A percentile compares a stretch with the other conserved stretches of the same genome.
Conservation (phyloP, 352 stramenopile species). For the Phytophthora syringae region DNA sequence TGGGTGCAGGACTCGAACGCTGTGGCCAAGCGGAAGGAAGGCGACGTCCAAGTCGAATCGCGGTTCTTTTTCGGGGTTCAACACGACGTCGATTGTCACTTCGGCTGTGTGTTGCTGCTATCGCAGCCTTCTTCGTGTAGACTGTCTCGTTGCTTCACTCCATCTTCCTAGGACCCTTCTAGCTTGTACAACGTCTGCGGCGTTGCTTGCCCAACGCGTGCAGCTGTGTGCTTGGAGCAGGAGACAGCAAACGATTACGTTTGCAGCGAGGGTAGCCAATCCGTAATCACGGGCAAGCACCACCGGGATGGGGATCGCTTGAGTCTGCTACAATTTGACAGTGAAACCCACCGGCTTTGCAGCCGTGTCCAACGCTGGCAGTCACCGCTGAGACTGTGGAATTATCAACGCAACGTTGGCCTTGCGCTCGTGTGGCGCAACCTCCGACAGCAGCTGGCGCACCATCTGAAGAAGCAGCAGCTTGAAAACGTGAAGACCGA, state of each 20-base stretch:
- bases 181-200: no score
- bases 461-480: slow-evolving; percentile 18
- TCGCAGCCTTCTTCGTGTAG: slow-evolving; percentile 32
- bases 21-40: slow-evolving; percentile 25
- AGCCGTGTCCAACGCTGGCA: no score
- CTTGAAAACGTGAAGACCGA: not conserved
- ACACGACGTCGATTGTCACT: slow-evolving; percentile 22
- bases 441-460: slow-evolving; percentile 9
- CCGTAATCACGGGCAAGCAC: slow-evolving; percentile 9
- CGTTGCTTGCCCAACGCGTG: no score
- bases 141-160: slow-evolving; percentile 1
- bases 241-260: slow-evolving; percentile 29
- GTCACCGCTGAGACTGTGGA: not conserved
- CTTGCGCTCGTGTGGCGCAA: not conserved
- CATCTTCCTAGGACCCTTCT: no score
- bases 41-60: slow-evolving; percentile 52
- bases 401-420: slow-evolving; percentile 10
- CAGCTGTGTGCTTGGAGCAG: no score
- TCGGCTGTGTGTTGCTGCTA: slow-evolving; percentile 16
- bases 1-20: slow-evolving; percentile 48
- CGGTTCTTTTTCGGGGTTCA: slow-evolving; percentile 29
- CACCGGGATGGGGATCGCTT: slow-evolving; percentile 11
- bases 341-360: no score
- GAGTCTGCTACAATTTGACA: slow-evolving; percentile 17
- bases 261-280: not conserved